Evolutionary conservation across 1,284 basidiomycete species (phyloP).

Genomic region (Apiotrichum gamsii): DNA sequence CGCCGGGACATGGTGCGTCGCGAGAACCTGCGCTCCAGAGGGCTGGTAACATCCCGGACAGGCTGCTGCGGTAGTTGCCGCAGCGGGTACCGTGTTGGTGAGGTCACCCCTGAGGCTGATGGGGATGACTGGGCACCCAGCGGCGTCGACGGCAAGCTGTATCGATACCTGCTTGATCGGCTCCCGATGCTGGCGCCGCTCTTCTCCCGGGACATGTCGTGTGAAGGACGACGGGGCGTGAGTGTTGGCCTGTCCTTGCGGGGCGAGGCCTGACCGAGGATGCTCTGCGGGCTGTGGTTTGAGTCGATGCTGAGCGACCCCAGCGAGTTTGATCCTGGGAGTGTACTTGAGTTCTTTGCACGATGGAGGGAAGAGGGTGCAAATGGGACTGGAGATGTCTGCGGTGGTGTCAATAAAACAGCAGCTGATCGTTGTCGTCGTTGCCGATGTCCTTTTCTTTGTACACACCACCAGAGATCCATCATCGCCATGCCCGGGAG

Average conservation of each 20-base stretch:
- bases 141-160: slow-evolving; percentile 1
- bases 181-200: background rate
- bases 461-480: no score
- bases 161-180: background rate
- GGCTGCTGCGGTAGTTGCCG: background rate
- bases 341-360: background rate
- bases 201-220: slow-evolving; percentile 5
- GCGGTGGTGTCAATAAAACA: background rate
- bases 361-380: no score
- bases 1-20: slow-evolving; percentile 5
- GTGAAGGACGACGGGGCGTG: slow-evolving; percentile 3
- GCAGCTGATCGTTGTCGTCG: background rate
- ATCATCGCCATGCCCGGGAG: no score
- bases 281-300: slow-evolving; percentile 11
- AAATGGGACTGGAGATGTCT: no score
- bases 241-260: background rate
- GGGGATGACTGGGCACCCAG: background rate
- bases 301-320: slow-evolving; percentile 20
- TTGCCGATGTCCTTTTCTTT: background rate
- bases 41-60: background rate
- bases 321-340: slow-evolving; percentile 4
- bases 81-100: background rate
- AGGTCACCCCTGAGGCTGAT: background rate
- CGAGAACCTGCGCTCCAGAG: slow-evolving; percentile 15
- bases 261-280: background rate